Base-by-base conservation (phyloP, 177 flowering plant species). In the Telopea speciosissima region DNA sequence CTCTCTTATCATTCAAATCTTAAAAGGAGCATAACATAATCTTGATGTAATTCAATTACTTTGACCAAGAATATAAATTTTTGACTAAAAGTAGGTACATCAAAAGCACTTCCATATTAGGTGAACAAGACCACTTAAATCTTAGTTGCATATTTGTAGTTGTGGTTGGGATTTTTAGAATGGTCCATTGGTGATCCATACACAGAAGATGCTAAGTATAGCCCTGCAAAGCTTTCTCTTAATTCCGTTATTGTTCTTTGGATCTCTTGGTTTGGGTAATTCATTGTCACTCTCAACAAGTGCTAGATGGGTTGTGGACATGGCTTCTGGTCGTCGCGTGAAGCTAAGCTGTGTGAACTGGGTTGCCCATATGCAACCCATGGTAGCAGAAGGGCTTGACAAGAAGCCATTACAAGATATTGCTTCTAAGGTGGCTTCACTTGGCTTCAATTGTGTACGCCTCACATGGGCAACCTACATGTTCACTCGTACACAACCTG, bases 401-500 rank as follows among this genome's bases (percentile, higher is more conserved):
- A 85, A 83, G 70, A 36, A 71, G 69, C 86, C 90, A 3, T 23
- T 85, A 19, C 45, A 25, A 0, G 71, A 60, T 5, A 74, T 87
- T 13, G 79, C 69, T 0, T 21, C 33, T 1, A 42, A 58, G 26
- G 68, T 87, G 0, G 19, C 62, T 31, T 42, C 79, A 0, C 28
- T 71, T 25, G 82, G 85, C 3, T 88, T 84, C 74, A 88, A 85
- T 49, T 87, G 89, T 44, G 87, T 87, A n/a, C 76, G 90, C 7
- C 80, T 85, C 62, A 86, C 89, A 0, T 85, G 86, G 85, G 70
- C 92, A 17, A 80, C 84, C 1, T 78, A 63, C 40, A 81, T 87
- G 89, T 81, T 79, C 79, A 85, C 88, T 11, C 73, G 76, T 16
- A 9, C 67, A 1, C 8, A 13, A 14, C 68, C 75, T n/a, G 33